A percentile compares a stretch with the other conserved stretches of the same genome.
phyloP scores from a whole-genome alignment of 2,329 filamentous ascomycete species.

The Dichotomopilus funicola region DNA sequence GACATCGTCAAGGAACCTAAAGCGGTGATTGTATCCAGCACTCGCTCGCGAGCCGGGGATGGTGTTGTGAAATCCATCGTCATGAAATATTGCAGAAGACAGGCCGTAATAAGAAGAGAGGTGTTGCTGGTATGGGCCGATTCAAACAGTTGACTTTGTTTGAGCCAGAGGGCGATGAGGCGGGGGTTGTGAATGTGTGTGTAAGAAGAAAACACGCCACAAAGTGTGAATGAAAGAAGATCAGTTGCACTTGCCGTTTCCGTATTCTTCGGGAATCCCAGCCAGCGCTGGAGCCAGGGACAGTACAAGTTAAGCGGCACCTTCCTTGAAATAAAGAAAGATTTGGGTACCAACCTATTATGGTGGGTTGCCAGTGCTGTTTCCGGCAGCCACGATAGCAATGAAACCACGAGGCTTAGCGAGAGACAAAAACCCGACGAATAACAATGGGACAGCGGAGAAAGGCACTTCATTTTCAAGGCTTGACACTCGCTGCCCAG shows the following conservation, averaged over 20 bases:
- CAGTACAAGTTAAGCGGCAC: constrained; percentile 6
- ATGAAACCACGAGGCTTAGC: background rate
- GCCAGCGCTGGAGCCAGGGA: constrained; percentile 2
- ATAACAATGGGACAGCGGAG: background rate
- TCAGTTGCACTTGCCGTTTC: background rate
- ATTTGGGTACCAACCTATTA: background rate
- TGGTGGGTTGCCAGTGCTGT: background rate
- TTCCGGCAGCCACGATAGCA: constrained; percentile 13
- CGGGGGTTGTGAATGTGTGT: too few relatives aligned
- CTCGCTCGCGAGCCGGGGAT: background rate
- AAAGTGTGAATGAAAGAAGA: background rate
- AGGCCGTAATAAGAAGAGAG: background rate
- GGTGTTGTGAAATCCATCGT: background rate
- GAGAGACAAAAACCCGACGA: background rate
- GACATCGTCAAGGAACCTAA: background rate
- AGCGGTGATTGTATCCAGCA: constrained; percentile 1
- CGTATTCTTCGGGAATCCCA: background rate
- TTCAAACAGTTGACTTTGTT: background rate
- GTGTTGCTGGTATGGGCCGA: background rate
- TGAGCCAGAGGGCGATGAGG: too few relatives aligned
- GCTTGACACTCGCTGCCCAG: too few relatives aligned
- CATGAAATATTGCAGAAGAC: background rate
- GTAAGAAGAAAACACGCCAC: too few relatives aligned
- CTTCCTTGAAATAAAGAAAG: constrained; percentile 8
- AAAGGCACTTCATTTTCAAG: background rate